Percentiles rank a stretch among this genome's conserved stretches.
Evolutionary conservation across 805 yeast species (phyloP).

Genomic region (Jamesozyma jinghongensis): DNA sequence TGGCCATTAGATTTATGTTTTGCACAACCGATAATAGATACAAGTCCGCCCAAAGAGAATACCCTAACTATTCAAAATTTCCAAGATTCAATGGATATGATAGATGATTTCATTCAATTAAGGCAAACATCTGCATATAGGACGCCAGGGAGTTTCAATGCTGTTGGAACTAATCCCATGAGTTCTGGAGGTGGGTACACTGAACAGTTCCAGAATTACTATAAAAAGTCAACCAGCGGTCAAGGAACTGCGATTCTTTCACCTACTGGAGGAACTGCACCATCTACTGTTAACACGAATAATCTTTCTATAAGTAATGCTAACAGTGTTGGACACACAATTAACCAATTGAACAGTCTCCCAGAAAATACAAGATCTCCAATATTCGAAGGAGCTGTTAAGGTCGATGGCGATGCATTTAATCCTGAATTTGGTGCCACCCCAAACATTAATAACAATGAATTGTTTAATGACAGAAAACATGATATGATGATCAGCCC

Average conservation of each 20-base stretch:
- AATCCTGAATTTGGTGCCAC: conserved; percentile 12
- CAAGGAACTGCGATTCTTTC: neutral
- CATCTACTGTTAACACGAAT: neutral
- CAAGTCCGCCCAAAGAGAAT: conserved; percentile 7
- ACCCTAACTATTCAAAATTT: conserved; percentile 10
- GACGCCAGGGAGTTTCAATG: conserved; percentile 28
- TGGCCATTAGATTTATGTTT: conserved; percentile 70
- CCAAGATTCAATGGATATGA: conserved; percentile 30
- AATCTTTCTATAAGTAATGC: neutral
- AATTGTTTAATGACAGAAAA: conserved; percentile 10
- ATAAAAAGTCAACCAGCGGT: conserved; percentile 12
- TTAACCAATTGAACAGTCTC: neutral
- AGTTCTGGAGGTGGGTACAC: conserved; percentile 29
- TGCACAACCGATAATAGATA: conserved; percentile 36
- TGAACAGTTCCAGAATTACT: conserved; percentile 25
- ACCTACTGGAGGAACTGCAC: neutral
- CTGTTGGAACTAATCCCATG: conserved; percentile 21
- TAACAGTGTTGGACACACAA: neutral
- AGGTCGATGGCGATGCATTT: conserved; percentile 10
- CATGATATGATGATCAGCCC: conserved; percentile 12
- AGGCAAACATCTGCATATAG: conserved; percentile 33
- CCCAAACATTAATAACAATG: conserved; percentile 15
- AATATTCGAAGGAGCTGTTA: conserved; percentile 7
- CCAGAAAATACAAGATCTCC: conserved; percentile 9
- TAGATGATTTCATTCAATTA: conserved; percentile 34